Evolutionary conservation across 768 basidiomycete genomes (phyloP).

Genomic region (Rhizopogon vinicolor): DNA sequence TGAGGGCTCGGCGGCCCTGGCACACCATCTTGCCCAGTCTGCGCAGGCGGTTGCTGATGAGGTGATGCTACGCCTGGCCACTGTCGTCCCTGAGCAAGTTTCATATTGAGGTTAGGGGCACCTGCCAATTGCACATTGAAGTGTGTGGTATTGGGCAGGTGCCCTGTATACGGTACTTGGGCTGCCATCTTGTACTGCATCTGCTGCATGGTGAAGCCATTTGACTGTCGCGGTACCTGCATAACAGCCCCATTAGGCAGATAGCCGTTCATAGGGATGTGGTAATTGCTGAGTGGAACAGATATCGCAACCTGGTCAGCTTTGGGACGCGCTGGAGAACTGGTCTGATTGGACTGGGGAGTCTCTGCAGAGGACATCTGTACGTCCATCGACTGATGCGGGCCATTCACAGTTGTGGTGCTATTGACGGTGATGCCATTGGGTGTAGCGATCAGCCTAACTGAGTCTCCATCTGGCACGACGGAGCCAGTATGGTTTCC

Average conservation of each 20-base stretch:
- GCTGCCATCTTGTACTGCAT: slow-evolving; percentile 55
- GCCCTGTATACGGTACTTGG: slow-evolving; percentile 25
- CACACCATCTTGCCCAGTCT: slow-evolving; percentile 14
- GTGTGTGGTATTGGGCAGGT: slow-evolving; percentile 22
- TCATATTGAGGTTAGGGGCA: slow-evolving; percentile 27
- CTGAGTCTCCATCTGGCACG: slow-evolving; percentile 41
- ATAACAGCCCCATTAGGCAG: slow-evolving; percentile 30
- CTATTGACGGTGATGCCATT: slow-evolving; percentile 24
- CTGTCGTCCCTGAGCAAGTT: slow-evolving; percentile 34
- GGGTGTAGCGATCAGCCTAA: slow-evolving; percentile 12
- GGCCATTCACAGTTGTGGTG: slow-evolving; percentile 21
- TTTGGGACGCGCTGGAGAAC: slow-evolving; percentile 44
- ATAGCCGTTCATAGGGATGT: slow-evolving; percentile 40
- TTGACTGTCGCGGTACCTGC: slow-evolving; percentile 31
- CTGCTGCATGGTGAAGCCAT: slow-evolving; percentile 49
- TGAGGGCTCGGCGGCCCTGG: slow-evolving; percentile 36
- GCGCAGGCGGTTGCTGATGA: slow-evolving; percentile 15
- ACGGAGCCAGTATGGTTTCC: slow-evolving; percentile 27
- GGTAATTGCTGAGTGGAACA: slow-evolving; percentile 43
- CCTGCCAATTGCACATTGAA: slow-evolving; percentile 24
- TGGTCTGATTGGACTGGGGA: slow-evolving; percentile 19
- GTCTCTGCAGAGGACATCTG: slow-evolving; percentile 10
- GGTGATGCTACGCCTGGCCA: slow-evolving; percentile 29
- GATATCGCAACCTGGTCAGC: slow-evolving; percentile 36
- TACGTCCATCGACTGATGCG: slow-evolving; percentile 18